Base-by-base conservation (phyloP, 306 rosid genomes). In the Begonia loranthoides region DNA sequence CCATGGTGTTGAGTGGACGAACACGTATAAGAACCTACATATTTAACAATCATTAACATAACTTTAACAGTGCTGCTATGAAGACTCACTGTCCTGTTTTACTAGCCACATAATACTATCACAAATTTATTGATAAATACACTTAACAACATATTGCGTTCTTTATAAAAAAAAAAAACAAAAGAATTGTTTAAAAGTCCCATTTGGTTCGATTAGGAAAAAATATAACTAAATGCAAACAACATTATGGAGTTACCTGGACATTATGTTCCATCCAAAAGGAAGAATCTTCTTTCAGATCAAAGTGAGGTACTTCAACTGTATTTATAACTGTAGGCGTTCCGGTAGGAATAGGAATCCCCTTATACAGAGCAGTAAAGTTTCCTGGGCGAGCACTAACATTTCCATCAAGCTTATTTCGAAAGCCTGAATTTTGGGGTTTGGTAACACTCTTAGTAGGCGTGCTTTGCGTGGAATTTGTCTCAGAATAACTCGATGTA, bases 191-290 rank as follows among this genome's bases (percentile, higher is more conserved):
- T 21, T 45, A 9, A 55, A 49, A 45, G 19, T 47, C 21, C 12
- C 24, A 55, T 3, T 11, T 41, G 48, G 4, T 51, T 9, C 38
- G 14, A 49, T 14, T 12, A 36, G 47, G 60, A 41, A 41, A 44
- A 33, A 19, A 57, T 46, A 12, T 13, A 41, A 9, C 22, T 24
- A n/a, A 22, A 39, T 49, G 45, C 43, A 49, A 38, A 47, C 43
- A 49, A 12, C 40, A 9, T 48, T 49, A 53, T 59, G 13, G n/a
- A 41, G 46, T 57, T 49, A 84, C 99, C 95, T 90, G 99, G 72
- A 86, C 95, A 70, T 76, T 90, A 62, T 78, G 99, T 39, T 90
- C 93, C 67, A 90, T 86, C 99, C 99, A 90, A 58, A 90, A 90
- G 0, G 95, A 90, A 0, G 92, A 74, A 64, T 90, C 92, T 73